These are phyloP conservation scores for Silene conica DNA, from an alignment of 148 eudicot species.

Conservation along the genomic window DNA sequence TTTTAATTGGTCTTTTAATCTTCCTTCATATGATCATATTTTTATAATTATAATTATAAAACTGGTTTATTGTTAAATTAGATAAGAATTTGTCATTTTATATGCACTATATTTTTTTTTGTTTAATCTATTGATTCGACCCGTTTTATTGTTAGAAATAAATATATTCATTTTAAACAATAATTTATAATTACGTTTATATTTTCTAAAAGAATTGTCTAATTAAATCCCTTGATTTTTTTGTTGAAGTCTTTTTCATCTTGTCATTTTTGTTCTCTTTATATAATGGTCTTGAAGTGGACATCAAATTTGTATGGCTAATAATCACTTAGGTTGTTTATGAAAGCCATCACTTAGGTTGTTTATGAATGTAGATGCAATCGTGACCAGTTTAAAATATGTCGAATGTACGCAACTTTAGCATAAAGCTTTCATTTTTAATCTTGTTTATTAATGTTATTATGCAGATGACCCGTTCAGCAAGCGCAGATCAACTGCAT, in stretches of 20 bases:
- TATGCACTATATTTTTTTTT: too few relatives aligned
- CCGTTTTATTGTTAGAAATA: too few relatives aligned
- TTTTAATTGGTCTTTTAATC: too few relatives aligned
- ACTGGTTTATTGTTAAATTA: too few relatives aligned
- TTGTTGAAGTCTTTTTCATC: conserved; percentile 4
- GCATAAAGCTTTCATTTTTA: background rate
- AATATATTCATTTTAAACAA: too few relatives aligned
- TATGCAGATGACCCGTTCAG: conserved; percentile 35
- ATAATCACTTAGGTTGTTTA: background rate
- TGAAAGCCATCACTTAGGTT: too few relatives aligned
- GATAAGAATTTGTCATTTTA: too few relatives aligned
- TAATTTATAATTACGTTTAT: too few relatives aligned
- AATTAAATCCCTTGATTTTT: background rate
- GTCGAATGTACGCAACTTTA: too few relatives aligned
- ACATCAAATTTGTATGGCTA: background rate
- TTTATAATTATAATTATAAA: too few relatives aligned
- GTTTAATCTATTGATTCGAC: too few relatives aligned
- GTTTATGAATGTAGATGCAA: conserved; percentile 8
- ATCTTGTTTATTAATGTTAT: background rate
- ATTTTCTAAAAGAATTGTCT: background rate
- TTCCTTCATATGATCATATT: too few relatives aligned
- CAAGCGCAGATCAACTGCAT: conserved; percentile 31
- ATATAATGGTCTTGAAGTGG: conserved; percentile 7
- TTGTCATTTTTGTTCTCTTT: background rate
- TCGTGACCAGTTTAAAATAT: background rate